Conservation (phyloP, 805 yeast species). For the Soucietia sequanensis region DNA sequence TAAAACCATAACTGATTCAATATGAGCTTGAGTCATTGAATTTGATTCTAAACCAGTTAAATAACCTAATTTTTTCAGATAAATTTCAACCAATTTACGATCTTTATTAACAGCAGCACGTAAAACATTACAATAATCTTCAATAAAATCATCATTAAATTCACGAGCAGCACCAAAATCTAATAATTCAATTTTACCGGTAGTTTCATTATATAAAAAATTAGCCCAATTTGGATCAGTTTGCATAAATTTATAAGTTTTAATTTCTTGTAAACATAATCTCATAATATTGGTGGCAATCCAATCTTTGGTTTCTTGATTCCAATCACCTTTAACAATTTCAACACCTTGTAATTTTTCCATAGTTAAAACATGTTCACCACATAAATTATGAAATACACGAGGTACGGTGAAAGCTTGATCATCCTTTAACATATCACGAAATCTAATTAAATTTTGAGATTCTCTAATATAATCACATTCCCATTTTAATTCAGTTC, state of each 20-base stretch:
- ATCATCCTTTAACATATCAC: conserved; percentile 53
- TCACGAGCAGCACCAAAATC: conserved; percentile 96
- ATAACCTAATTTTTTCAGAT: conserved; percentile 76
- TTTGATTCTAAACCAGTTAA: conserved; percentile 87
- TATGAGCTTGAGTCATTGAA: conserved; percentile 87
- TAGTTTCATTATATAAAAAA: conserved; percentile 74
- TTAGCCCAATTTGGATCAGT: conserved; percentile 99
- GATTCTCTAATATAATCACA: conserved; percentile 95
- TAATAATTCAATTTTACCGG: conserved; percentile 74
- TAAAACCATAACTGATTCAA: conserved; percentile 82
- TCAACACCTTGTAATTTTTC: conserved; percentile 81
- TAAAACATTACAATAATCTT: conserved; percentile 66
- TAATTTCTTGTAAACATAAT: conserved; percentile 81
- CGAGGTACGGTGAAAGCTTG: conserved; percentile 75
- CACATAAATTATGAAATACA: conserved; percentile 74
- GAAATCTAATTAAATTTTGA: conserved; percentile 64
- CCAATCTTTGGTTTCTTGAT: conserved; percentile 73
- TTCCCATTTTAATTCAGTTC: conserved; percentile 94
- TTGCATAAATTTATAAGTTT: conserved; percentile 87
- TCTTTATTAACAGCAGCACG: conserved; percentile 74
- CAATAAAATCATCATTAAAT: conserved; percentile 65
- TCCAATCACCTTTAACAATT: conserved; percentile 72
- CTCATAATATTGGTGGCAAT: conserved; percentile 86
- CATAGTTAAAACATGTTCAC: conserved; percentile 87
- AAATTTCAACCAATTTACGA: conserved; percentile 57